Base-by-base conservation (phyloP, 2,329 filamentous ascomycete species). In the Lachnellula subtilissima region DNA sequence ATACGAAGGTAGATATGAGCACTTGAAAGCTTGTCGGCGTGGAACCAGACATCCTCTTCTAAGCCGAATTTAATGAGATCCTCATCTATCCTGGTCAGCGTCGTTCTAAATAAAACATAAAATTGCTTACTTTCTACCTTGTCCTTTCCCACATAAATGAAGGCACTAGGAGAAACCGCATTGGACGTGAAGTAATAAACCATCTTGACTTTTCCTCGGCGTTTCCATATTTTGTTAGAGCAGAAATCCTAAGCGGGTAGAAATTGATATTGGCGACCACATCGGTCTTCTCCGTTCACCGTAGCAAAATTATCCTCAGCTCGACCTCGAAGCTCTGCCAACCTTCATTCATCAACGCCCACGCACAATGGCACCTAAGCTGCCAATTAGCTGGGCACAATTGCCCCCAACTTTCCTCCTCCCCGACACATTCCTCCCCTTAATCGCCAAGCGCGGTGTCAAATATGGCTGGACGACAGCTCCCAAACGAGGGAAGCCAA, bases 11-110 rank as follows among this genome's bases (percentile, higher is more conserved):
- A 99, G 67, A 99, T 91, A 74, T 99, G 94, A 2, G 94, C 94
- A 65, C 89, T 95, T 43, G 92, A 97, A 36, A 99, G 82, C 72
- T 99, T 99, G 78, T 99, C 94, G 66, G 88, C 94, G 78, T 99
- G 94, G 70, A 99, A 99, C 94, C 94, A 99, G 68, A 99, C 86
- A 77, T 99, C 94, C 71, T 96, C 88, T 50, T 97, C 91, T 82
- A 91, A 90, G 62, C 94, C 94, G 72, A 89, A 88, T 68, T 93
- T 90, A 72, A 99, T 97, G 66, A 99, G 75, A 65, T 96, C 91
- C 80, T 99, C 94, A 76, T 97, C 94, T 99, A 47, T 25, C 39
- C 57, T 36, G 48, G 48, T 53, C 50, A 57, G 49, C 23, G 42
- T 49, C 52, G 53, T 40, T 54, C 25, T 49, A 32, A 9, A 47